Conservation (phyloP, 805 yeast species). For the Zygoascus biomembranicola region DNA sequence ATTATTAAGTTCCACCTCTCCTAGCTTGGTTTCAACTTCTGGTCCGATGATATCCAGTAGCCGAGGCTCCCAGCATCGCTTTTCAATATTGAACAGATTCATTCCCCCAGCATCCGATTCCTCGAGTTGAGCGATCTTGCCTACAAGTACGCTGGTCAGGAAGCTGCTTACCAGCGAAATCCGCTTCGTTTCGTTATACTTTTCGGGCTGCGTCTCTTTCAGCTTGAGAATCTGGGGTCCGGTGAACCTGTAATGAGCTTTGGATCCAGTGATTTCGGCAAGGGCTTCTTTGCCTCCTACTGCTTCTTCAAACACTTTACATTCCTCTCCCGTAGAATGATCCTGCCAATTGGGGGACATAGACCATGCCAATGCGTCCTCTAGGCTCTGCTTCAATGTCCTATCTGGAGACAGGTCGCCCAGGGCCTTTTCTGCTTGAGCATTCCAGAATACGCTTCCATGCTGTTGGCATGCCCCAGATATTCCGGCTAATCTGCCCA, state of each 20-base stretch:
- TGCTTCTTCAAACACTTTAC: conserved; percentile 48
- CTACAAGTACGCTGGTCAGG: conserved; percentile 61
- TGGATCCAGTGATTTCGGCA: conserved; percentile 70
- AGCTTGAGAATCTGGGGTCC: conserved; percentile 86
- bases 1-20: conserved; percentile 36
- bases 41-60: conserved; percentile 38
- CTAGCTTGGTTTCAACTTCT: conserved; percentile 37
- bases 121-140: conserved; percentile 57
- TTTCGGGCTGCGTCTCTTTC: conserved; percentile 41
- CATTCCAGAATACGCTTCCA: conserved; percentile 79
- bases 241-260: conserved; percentile 83
- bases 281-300: conserved; percentile 53
- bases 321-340: conserved; percentile 71
- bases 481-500: conserved; percentile 52
- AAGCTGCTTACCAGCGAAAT: conserved; percentile 76
- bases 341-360: conserved; percentile 93
- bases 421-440: conserved; percentile 37
- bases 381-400: conserved; percentile 37
- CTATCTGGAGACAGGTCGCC: conserved; percentile 27
- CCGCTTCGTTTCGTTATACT: conserved; percentile 47
- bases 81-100: conserved; percentile 72
- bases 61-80: conserved; percentile 46
- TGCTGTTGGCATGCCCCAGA: conserved; percentile 91
- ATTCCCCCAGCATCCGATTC: conserved; percentile 90
- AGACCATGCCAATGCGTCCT: conserved; percentile 34